A percentile compares a stretch with the other conserved stretches of the same genome.
phyloP scores from a whole-genome alignment of 2,329 filamentous ascomycete species.

The Tolypocladium tropicale region DNA sequence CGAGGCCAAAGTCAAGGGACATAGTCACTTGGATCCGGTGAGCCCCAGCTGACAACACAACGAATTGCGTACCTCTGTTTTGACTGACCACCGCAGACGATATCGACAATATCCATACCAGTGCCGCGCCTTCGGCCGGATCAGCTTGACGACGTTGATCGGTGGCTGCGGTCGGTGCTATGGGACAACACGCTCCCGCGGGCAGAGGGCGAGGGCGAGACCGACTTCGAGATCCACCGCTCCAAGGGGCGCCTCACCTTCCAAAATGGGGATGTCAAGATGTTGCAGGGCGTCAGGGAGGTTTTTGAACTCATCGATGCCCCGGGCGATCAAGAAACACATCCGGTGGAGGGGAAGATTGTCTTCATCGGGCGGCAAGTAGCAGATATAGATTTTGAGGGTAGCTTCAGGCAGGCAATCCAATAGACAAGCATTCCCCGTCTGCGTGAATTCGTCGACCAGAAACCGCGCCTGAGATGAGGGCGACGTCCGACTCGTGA shows the following conservation, averaged over 20 bases:
- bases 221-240: constrained; percentile 70
- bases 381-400: constrained; percentile 37
- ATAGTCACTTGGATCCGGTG: constrained; percentile 85
- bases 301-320: constrained; percentile 83
- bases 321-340: constrained; percentile 19
- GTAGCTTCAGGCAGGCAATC: constrained; percentile 26
- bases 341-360: constrained; percentile 40
- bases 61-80: neutral
- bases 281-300: constrained; percentile 86
- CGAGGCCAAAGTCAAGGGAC: constrained; percentile 64
- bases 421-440: constrained; percentile 4
- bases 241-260: constrained; percentile 71
- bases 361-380: constrained; percentile 53
- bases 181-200: constrained; percentile 65
- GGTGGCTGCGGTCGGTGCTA: constrained; percentile 71
- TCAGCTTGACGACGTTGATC: constrained; percentile 58
- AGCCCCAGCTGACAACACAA: constrained; percentile 16
- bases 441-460: neutral
- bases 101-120: constrained; percentile 69
- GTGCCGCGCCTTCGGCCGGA: constrained; percentile 47
- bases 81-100: constrained; percentile 44
- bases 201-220: constrained; percentile 21
- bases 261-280: constrained; percentile 53
- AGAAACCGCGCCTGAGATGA: neutral
- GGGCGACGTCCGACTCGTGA: neutral